phyloP scores from a whole-genome alignment of 331 rosid species.

The Phaseolus coccineus region DNA sequence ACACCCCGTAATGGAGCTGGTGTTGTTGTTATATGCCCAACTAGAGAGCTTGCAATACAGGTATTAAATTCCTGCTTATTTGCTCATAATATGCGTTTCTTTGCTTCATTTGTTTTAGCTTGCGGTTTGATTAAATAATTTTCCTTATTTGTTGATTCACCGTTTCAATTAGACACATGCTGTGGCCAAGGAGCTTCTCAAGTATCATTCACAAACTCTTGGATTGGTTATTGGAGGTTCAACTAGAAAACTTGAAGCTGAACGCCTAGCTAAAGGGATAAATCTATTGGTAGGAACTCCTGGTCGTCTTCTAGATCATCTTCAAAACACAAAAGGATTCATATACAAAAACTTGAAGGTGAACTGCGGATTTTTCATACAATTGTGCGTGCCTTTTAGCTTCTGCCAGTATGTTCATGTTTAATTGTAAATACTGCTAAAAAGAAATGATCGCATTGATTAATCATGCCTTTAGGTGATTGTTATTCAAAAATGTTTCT shows the following conservation, averaged over 20 bases:
- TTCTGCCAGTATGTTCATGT: not conserved
- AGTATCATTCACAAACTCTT: conserved; percentile 89
- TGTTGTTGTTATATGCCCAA: conserved; percentile 86
- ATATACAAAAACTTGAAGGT: conserved; percentile 77
- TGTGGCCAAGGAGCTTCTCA: conserved; percentile 84
- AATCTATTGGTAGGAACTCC: conserved; percentile 90
- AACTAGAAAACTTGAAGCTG: conserved; percentile 87
- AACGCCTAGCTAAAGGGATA: conserved; percentile 73
- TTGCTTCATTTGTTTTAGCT: not conserved
- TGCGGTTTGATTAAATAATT: not conserved
- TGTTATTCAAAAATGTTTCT: not conserved
- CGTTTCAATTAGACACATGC: conserved; percentile 76
- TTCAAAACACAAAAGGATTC: conserved; percentile 85
- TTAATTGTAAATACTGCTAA: not conserved
- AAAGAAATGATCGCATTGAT: not conserved
- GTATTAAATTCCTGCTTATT: conserved; percentile 43
- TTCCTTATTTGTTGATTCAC: conserved; percentile 8
- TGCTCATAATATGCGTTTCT: not conserved
- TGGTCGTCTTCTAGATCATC: conserved; percentile 97
- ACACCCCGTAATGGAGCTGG: conserved; percentile 85
- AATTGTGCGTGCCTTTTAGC: conserved; percentile 5
- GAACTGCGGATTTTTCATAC: not conserved
- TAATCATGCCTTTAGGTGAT: conserved; percentile 19
- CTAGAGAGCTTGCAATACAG: conserved; percentile 99
- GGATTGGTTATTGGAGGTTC: conserved; percentile 88